Conservation (phyloP, 805 yeast species). For the Priceomyces haplophilus region DNA sequence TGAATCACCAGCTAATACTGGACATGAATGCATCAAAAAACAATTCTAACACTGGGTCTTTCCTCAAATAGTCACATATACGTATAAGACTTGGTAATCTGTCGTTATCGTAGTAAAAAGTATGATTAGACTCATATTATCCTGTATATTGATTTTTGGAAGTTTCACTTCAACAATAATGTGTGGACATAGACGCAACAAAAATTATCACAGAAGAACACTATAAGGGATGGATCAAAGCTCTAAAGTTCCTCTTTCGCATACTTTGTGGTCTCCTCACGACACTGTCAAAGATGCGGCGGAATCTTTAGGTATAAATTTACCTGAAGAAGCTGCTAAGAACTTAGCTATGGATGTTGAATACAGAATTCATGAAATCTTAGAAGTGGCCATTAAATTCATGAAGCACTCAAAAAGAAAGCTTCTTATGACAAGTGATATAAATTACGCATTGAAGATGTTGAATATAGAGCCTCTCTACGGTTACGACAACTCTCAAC, state of each 20-base stretch:
- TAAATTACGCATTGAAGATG: conserved; percentile 75
- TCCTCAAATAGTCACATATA: conserved; percentile 2
- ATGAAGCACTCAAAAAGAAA: conserved; percentile 92
- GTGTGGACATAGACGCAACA: neutral
- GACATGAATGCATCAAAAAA: conserved; percentile 2
- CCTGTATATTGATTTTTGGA: neutral
- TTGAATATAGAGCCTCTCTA: conserved; percentile 92
- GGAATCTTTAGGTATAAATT: conserved; percentile 77
- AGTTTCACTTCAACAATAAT: neutral
- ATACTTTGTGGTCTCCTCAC: conserved; percentile 94
- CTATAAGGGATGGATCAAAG: conserved; percentile 26
- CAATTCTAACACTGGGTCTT: neutral
- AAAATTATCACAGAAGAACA: neutral
- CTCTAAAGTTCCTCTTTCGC: conserved; percentile 62
- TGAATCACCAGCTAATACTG: conserved; percentile 25
- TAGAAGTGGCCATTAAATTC: conserved; percentile 93
- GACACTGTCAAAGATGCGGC: conserved; percentile 97
- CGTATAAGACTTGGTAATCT: conserved; percentile 1
- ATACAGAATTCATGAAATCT: conserved; percentile 89
- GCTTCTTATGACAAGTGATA: conserved; percentile 74
- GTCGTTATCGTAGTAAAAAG: too few relatives aligned
- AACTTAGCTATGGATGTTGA: conserved; percentile 99
- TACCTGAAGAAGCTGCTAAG: conserved; percentile 90
- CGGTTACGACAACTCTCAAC: conserved; percentile 74
- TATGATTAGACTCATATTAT: neutral